Evolutionary conservation across 1,139 yeast species (phyloP), one percentile per base, ranked within the genome.

Genomic region (Protomyces inundatus): DNA sequence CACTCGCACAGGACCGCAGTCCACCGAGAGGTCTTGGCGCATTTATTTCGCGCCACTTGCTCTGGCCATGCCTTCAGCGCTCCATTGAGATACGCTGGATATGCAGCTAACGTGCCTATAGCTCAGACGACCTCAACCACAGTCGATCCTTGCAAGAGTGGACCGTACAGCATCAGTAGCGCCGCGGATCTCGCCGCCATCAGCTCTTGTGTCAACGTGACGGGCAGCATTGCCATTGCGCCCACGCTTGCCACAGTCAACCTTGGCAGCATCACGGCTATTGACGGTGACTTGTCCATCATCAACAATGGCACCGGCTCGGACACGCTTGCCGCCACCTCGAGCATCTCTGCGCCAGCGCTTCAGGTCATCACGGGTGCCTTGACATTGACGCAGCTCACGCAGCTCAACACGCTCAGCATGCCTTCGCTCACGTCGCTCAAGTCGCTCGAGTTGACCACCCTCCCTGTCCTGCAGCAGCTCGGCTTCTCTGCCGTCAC

Each of bases 371-470:
- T 93, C 73, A 81, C 89, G 65, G 95, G 90, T 73, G 77, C 81
- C 67, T 82, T 93, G 72, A 76, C 77, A 68, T 79, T 93, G 71
- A 77, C 80, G 70, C 79, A 80, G 69, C 83, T 88, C 77, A 87
- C 95, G 73, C 78, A 85, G 69, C 82, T 93, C 76, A 74, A 81
- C 71, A 77, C 84, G 67, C 80, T 91, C 68, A 82, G 87, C 74
- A 83, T 91, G 77, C 97, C 96, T 70, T 80, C 82, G 73, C 84
- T 93, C 75, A 80, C 85, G 74, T 82, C 88, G 70, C 96, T 90
- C 70, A 96, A 95, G 74, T 78, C 88, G 67, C 82, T 93, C 73
- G 77, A 80, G 76, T 85, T 88, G 78, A 82, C 84, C 72, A 90
- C 97, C 71, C 82, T 93, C 75, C 97, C 98, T 73, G 93, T 90